phyloP scores from a whole-genome alignment of 2,329 filamentous ascomycete species.

The Lachnellula subtilissima region DNA sequence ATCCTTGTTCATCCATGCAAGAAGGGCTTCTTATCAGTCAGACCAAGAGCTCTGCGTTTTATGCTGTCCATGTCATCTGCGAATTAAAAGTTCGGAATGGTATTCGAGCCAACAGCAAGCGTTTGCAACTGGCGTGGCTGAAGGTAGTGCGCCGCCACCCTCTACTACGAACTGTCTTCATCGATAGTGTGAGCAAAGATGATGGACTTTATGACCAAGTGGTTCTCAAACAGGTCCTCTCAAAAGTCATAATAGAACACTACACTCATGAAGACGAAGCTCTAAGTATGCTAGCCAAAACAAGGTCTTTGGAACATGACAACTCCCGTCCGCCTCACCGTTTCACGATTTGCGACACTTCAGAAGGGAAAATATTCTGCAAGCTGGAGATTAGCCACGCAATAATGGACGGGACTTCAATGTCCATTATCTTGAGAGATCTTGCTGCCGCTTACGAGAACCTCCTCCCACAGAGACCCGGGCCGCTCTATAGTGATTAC shows the following conservation, averaged over 20 bases:
- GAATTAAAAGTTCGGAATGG: neutral
- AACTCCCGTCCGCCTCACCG: conserved; percentile 38
- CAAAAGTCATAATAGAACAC: neutral
- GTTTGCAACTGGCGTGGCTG: conserved; percentile 8
- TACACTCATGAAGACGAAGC: neutral
- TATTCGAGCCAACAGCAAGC: neutral
- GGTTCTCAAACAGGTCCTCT: conserved; percentile 6
- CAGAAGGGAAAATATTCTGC: conserved; percentile 5
- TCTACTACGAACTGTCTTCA: conserved; percentile 12
- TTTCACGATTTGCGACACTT: conserved; percentile 40
- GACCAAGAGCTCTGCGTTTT: neutral
- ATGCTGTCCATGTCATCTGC: conserved; percentile 1
- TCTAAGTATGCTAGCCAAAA: neutral
- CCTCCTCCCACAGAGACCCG: conserved; percentile 10
- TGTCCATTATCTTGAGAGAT: conserved; percentile 42
- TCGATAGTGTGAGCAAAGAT: conserved; percentile 12
- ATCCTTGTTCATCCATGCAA: conserved; percentile 14
- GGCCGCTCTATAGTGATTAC: conserved; percentile 35
- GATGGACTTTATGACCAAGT: conserved; percentile 11
- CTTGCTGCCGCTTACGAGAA: conserved; percentile 35
- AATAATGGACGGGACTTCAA: conserved; percentile 31
- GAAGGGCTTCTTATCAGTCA: conserved; percentile 9
- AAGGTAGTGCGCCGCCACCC: conserved; percentile 8
- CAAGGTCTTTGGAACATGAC: neutral
- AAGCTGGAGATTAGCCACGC: conserved; percentile 11